Percentiles rank a stretch among this genome's conserved stretches.
These are phyloP conservation scores for Heliamphora exappendiculata DNA, from an alignment of 148 eudicot species.

Conservation along the genomic window DNA sequence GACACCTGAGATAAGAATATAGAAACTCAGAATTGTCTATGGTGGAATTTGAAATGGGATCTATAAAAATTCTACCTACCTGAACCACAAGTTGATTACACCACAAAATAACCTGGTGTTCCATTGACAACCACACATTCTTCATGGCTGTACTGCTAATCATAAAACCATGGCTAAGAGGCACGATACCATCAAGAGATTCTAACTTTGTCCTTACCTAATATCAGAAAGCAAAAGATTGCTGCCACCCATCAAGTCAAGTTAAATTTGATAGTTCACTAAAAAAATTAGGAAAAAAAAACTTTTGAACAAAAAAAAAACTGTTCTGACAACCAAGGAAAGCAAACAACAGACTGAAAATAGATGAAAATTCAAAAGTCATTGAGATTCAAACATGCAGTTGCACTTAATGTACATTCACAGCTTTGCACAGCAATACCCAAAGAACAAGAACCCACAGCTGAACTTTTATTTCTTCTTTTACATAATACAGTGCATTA, in stretches of 20 bases:
- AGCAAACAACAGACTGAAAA: not conserved
- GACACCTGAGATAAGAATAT: constrained; percentile 53
- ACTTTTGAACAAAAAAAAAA: not conserved
- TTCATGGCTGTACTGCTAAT: constrained; percentile 79
- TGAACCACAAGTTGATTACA: constrained; percentile 91
- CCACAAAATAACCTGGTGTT: constrained; percentile 93
- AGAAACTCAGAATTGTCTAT: constrained; percentile 17
- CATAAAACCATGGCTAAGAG: constrained; percentile 78
- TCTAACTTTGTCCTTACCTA: constrained; percentile 83
- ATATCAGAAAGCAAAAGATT: constrained; percentile 9
- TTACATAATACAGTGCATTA: no score
- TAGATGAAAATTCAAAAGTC: not conserved
- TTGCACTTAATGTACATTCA: not conserved
- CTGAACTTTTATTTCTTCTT: not conserved
- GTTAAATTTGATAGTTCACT: not conserved
- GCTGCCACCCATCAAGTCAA: not conserved
- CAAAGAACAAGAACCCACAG: not conserved
- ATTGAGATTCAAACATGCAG: not conserved
- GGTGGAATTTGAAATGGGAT: not conserved
- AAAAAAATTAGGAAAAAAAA: not conserved
- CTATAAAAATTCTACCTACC: constrained; percentile 35
- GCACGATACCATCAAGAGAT: constrained; percentile 92
- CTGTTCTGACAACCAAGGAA: not conserved
- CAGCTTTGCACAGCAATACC: not conserved
- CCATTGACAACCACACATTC: constrained; percentile 98